Percentiles rank a stretch among this genome's conserved stretches.
Conservation (phyloP, 495 filamentous ascomycete genomes). For the Margaritispora aquatica region DNA sequence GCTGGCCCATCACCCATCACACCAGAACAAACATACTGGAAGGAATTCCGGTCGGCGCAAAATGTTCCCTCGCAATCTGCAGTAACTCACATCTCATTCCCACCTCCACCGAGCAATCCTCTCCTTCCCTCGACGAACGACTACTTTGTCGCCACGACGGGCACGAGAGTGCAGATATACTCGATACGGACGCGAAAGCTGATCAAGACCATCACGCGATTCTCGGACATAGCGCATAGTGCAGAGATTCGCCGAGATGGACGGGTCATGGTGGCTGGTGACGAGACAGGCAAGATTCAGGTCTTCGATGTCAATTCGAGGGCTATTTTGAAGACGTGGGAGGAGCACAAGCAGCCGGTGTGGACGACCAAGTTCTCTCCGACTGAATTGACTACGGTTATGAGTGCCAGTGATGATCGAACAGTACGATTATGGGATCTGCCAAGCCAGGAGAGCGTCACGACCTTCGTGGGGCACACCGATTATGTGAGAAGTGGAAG, state of each 20-base stretch:
- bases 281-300: slow-evolving; percentile 84
- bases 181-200: slow-evolving; percentile 83
- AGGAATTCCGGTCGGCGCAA: slow-evolving; percentile 81
- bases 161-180: slow-evolving; percentile 86
- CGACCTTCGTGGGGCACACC: slow-evolving; percentile 76
- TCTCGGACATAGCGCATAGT: slow-evolving; percentile 80
- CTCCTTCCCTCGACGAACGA: slow-evolving; percentile 48
- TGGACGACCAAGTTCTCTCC: slow-evolving; percentile 88
- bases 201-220: slow-evolving; percentile 85
- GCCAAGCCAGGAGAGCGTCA: slow-evolving; percentile 65
- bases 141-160: slow-evolving; percentile 86
- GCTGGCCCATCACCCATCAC: slow-evolving; percentile 65
- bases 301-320: slow-evolving; percentile 87
- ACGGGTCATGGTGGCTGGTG: slow-evolving; percentile 80
- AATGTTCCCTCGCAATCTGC: slow-evolving; percentile 80
- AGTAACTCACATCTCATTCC: slow-evolving; percentile 83
- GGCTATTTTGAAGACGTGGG: slow-evolving; percentile 94
- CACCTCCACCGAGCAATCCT: slow-evolving; percentile 40
- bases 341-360: slow-evolving; percentile 89
- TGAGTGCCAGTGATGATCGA: slow-evolving; percentile 83
- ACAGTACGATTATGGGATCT: slow-evolving; percentile 94
- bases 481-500: slow-evolving; percentile 86
- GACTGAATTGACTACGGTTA: slow-evolving; percentile 72
- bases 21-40: slow-evolving; percentile 93
- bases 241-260: slow-evolving; percentile 86